Evolutionary conservation across 768 basidiomycete species (phyloP), one percentile per base, ranked within the genome.

Genomic region (Lactifluus volemus): DNA sequence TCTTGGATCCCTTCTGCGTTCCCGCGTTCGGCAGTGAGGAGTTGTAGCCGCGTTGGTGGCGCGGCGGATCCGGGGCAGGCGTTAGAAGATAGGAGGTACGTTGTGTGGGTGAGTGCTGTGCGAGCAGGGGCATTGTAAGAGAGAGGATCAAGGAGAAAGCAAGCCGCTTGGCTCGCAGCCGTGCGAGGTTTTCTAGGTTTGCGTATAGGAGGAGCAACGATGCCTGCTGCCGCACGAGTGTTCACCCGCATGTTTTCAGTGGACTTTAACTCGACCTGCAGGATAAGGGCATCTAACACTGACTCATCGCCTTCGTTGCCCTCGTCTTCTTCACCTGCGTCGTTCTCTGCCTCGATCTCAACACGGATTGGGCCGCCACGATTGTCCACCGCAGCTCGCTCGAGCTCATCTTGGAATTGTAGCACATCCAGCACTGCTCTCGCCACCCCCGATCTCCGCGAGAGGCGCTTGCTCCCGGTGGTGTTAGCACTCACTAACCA

Each of bases 401-500:
- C 82, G 49, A 85, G 77, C 61, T 84, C 81, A 59, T 86, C 79
- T 63, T 84, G 82, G 66, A 86, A 88, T 60, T 79, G 79, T 21
- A 92, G 72, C 36, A 85, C 82, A 65, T 90, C 89, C 61, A 83
- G 82, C 55, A 88, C 73, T 4, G 85, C 84, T 53, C 81, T 80
- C 36, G 86, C 85, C 55, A 86, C 83, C 52, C 87, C 71, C 39
- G 76, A 70, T n/a, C 88, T 79, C 69, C 84, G 85, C 11, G 85
- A 73, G 45, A 81, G 53, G 38, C 60, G 64, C 73, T 78, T 71
- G 65, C 70, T 63, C 55, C 71, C 62, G 51, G 61, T 65, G 11
- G 75, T 71, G 62, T 84, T 84, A 49, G 81, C 78, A 63, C 78
- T 11, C 8, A 30, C 56, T 8, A 90, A 74, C 90, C 89, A 92